These are phyloP conservation scores for Parachaetomium inaequale DNA, from an alignment of 495 filamentous ascomycete species.

Conservation along the genomic window DNA sequence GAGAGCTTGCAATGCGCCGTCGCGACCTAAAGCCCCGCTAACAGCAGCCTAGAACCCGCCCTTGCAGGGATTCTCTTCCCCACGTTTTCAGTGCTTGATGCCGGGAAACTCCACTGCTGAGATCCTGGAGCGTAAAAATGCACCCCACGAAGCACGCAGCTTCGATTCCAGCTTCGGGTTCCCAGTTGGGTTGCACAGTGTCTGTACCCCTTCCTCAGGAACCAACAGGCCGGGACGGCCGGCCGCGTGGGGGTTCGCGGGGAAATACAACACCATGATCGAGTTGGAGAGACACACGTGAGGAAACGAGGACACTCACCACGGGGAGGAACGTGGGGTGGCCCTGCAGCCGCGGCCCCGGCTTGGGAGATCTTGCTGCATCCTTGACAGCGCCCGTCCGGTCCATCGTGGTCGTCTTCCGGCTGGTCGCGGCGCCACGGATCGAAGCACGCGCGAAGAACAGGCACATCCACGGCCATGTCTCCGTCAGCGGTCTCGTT, in stretches of 20 bases:
- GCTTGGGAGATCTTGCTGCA: conserved; percentile 32
- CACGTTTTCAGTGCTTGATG: conserved; percentile 13
- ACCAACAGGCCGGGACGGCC: conserved; percentile 9
- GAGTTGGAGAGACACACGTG: conserved; percentile 12
- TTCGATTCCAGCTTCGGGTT: background rate
- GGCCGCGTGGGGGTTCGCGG: conserved; percentile 12
- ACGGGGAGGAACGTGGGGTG: conserved; percentile 10
- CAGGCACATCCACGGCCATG: conserved; percentile 31
- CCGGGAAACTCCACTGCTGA: conserved; percentile 8
- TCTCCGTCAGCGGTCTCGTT: conserved; percentile 9
- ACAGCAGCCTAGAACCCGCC: conserved; percentile 11
- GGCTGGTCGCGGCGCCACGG: conserved; percentile 26
- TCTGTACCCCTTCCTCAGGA: conserved; percentile 11
- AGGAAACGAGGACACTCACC: conserved; percentile 21
- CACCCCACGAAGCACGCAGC: background rate
- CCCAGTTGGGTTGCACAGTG: background rate
- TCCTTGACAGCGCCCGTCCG: conserved; percentile 24
- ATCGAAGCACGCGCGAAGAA: conserved; percentile 30
- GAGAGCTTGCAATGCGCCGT: background rate
- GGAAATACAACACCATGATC: background rate
- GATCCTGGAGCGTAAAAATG: background rate
- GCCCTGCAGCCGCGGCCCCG: conserved; percentile 19
- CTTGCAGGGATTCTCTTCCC: conserved; percentile 13
- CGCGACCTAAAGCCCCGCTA: conserved; percentile 15
- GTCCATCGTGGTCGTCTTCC: conserved; percentile 17